These are phyloP conservation scores for Chlorella ohadii DNA, from an alignment of 139 green algal species.

Conservation along the genomic window DNA sequence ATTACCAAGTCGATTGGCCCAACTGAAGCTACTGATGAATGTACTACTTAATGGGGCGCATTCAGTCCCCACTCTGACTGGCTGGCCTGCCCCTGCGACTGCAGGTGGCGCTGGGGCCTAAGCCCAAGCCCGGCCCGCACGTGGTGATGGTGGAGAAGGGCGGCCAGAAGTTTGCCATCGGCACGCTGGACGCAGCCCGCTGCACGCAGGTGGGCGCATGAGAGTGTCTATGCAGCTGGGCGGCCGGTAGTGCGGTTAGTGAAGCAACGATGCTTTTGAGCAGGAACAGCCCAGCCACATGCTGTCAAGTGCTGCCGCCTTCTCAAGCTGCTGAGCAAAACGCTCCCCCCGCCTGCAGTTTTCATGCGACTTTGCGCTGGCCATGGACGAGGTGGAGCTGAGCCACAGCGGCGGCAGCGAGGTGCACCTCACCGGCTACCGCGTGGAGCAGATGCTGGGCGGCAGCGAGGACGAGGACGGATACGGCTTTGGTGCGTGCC, in stretches of 20 bases:
- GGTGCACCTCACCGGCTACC: constrained; percentile 50
- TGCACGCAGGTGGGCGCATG: constrained; percentile 9
- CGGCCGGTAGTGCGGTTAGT: no score
- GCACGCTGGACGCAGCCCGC: constrained; percentile 35
- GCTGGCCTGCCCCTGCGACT: not conserved
- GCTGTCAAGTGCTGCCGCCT: no score
- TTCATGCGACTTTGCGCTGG: constrained; percentile 36
- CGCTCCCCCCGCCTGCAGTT: constrained; percentile 23
- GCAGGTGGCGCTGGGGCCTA: constrained; percentile 33
- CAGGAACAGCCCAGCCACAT: no score
- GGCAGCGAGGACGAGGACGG: constrained; percentile 17
- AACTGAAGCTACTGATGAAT: no score
- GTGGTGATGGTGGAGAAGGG: constrained; percentile 40
- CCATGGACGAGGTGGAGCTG: constrained; percentile 29
- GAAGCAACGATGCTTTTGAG: no score
- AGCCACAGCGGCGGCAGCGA: constrained; percentile 39
- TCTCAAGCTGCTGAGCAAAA: no score
- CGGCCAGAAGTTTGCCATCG: constrained; percentile 41
- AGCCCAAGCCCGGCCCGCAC: constrained; percentile 33
- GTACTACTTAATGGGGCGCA: no score
- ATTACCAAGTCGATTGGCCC: no score
- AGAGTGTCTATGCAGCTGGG: no score
- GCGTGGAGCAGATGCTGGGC: constrained; percentile 12
- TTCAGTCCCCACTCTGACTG: no score
- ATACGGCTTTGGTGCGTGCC: not conserved